These are phyloP conservation scores for Aspergillus fischeri DNA, from an alignment of 2,329 filamentous ascomycete species.

Conservation along the genomic window DNA sequence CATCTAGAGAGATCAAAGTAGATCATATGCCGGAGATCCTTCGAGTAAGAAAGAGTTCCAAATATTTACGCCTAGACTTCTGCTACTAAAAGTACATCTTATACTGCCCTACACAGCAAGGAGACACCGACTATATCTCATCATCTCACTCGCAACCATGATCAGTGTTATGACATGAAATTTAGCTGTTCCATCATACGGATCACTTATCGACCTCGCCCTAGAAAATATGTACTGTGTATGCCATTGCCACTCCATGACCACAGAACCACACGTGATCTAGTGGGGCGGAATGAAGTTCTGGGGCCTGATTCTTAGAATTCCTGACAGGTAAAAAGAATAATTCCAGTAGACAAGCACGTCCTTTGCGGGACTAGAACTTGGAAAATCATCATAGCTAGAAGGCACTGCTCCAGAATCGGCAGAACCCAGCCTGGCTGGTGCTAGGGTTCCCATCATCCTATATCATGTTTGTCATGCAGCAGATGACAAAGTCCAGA, in stretches of 20 bases:
- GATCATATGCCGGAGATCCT: background rate
- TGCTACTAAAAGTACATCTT: background rate
- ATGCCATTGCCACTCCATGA: background rate
- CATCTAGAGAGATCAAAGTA: background rate
- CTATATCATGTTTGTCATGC: background rate
- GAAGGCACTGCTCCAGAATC: background rate
- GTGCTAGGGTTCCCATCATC: background rate
- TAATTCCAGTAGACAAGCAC: background rate
- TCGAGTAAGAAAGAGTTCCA: background rate
- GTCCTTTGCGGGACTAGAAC: background rate
- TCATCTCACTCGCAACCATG: background rate
- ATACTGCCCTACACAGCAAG: background rate
- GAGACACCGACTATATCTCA: background rate
- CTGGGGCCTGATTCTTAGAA: background rate
- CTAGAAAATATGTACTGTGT: too few species aligned
- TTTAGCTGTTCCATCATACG: background rate
- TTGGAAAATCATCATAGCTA: background rate
- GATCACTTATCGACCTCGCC: background rate
- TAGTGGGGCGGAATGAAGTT: background rate
- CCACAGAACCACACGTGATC: background rate
- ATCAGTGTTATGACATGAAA: background rate
- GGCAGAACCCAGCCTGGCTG: background rate
- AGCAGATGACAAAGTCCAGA: background rate
- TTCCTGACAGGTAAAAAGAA: background rate
- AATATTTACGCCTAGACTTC: background rate